Evolutionary conservation across 768 basidiomycete genomes (phyloP), one percentile per base, ranked within the genome.

Genomic region (Gelatoporia subvermispora): DNA sequence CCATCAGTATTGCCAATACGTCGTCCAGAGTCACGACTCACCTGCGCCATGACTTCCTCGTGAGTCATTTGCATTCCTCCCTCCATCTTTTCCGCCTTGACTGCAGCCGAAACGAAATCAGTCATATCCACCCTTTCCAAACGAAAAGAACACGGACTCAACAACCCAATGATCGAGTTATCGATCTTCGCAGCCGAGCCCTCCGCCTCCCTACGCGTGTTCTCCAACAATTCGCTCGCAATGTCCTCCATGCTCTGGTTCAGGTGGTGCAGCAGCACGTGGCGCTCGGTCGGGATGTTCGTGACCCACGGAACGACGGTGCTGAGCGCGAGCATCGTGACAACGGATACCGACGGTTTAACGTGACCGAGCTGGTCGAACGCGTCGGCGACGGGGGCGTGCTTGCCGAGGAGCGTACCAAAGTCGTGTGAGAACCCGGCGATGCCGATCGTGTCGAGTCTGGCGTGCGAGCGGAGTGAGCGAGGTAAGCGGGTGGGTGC

Each of bases 391-490:
- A 81, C 67, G 2, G 65, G 52, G 3, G 74, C 66, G 23, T 59
- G 60, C 47, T 75, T 70, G 4, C 79, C 79, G 13, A 76, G 71
- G 4, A 82, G 66, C 0, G 75, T 61, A 13, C 72, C 72, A 51
- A 84, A 84, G 55, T 80, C 68, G 53, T 82, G 75, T 4, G 76
- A 74, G 48, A 82, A 83, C 0, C 79, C 78, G 7, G 77, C 78
- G 28, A 82, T 75, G 13, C 81, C 79, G 43, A 83, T 68, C 1
- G 68, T 72, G 54, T 84, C 82, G 3, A 83, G 65, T 10, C 79
- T 81, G 41, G n/a, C 10, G 17, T 15, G 17, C 37, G 5, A 24
- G 43, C 13, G 23, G 18, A 23, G n/a, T n/a, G 16, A 22, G 28
- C 11, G 4, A 16, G 8, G 23, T 23, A 13, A 10, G 16, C 13